Evolutionary conservation across 2,329 filamentous ascomycete genomes (phyloP), one percentile per base, ranked within the genome.

Genomic region (Epichloe aotearoae): DNA sequence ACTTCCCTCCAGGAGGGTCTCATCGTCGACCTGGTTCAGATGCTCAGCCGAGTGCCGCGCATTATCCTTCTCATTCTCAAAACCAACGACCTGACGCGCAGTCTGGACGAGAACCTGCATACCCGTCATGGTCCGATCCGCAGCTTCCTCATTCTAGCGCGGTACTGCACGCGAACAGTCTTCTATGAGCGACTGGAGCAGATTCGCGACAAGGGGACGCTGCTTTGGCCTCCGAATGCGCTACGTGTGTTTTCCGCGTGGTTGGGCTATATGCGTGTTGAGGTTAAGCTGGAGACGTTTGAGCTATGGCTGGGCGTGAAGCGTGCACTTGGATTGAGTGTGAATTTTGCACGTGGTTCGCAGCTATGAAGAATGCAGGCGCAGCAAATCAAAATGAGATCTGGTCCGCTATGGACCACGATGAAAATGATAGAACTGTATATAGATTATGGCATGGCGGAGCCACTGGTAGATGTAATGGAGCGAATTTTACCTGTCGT

Each of bases 61-160:
- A 88, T 98, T 56, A 95, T 98, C 50, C 75, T 98, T 12, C 74
- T 98, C 30, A 97, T 98, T 57, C 76, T 98, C 55, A 98, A 98
- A 71, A 98, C 93, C 2, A 98, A 98, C 65, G 93, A 98, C 68
- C 73, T 98, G 39, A 98, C 93, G 15, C 82, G 93, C 56, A 93
- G 85, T 59, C 77, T 98, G 17, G 93, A 98, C 64, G 93, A 98
- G 72, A 90, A 85, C 62, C 73, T 94, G 38, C 84, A 90, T 50
- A 93, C 87, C 0, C 75, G 78, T 6, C 76, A 79, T 54, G 82
- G 82, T 0, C 80, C 82, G 3, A 75, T 83, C 55, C 74, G 80
- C 46, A 77, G 71, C 14, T 86, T 86, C 59, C 69, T 86, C 61
- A 86, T 86, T 55, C 71, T 86, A 30, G 82, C 82, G 3, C 69